Evolutionary conservation across 2,329 filamentous ascomycete species (phyloP).

Genomic region (Colletotrichum chrysophilum): DNA sequence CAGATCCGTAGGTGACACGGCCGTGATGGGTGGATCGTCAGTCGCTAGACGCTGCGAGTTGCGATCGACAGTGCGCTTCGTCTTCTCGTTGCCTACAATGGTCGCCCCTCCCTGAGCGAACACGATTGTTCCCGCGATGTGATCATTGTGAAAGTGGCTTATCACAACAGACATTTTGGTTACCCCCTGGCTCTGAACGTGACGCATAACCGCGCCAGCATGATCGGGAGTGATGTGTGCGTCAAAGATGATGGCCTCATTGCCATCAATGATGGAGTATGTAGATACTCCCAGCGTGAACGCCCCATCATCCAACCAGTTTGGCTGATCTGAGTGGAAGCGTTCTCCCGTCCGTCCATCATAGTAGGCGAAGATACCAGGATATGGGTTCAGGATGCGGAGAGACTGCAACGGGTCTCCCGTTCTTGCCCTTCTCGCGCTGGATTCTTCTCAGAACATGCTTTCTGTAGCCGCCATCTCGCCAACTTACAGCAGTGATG

Average conservation of each 20-base stretch:
- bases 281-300: constrained; percentile 20
- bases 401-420: constrained; percentile 14
- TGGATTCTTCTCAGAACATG: not conserved
- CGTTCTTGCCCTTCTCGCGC: not conserved
- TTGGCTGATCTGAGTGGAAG: constrained; percentile 21
- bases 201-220: constrained; percentile 20
- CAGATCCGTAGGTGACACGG: constrained; percentile 6
- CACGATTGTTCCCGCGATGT: constrained; percentile 11
- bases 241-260: constrained; percentile 22
- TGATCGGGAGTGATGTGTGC: constrained; percentile 20
- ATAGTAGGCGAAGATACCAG: constrained; percentile 21
- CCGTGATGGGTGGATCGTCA: constrained; percentile 11
- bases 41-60: constrained; percentile 3
- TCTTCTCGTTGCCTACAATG: constrained; percentile 6
- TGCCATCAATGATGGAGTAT: constrained; percentile 18
- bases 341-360: constrained; percentile 20
- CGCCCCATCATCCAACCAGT: constrained; percentile 23
- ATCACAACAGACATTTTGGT: constrained; percentile 15
- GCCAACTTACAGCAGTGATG: not conserved
- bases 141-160: constrained; percentile 19
- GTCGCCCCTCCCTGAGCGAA: constrained; percentile 13
- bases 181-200: constrained; percentile 12
- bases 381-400: constrained; percentile 12
- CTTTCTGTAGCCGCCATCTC: not conserved
- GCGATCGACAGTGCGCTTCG: not conserved